Evolutionary conservation across 2,329 filamentous ascomycete species (phyloP).

Genomic region (Teratosphaeria viscida): DNA sequence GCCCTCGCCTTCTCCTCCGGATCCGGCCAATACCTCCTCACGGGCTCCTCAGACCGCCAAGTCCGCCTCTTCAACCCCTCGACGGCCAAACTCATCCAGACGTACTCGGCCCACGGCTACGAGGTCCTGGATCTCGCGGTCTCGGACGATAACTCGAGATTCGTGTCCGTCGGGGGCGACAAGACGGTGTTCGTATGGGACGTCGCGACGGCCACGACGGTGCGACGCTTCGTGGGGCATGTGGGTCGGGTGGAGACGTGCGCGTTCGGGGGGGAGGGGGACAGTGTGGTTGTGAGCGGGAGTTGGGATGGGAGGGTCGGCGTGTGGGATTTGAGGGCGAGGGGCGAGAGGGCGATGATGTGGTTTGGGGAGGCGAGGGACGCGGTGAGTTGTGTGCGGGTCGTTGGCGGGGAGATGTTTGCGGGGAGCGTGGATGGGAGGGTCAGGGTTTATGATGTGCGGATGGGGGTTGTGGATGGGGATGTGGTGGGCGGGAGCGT

Average conservation of each 20-base stretch:
- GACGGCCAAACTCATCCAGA: slow-evolving; percentile 57
- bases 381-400: slow-evolving; percentile 42
- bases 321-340: slow-evolving; percentile 59
- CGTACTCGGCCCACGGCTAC: slow-evolving; percentile 83
- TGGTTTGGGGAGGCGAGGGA: slow-evolving; percentile 63
- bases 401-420: slow-evolving; percentile 46
- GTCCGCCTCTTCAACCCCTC: slow-evolving; percentile 77
- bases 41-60: slow-evolving; percentile 73
- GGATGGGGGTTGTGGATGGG: slow-evolving; percentile 58
- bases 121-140: slow-evolving; percentile 76
- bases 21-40: slow-evolving; percentile 53
- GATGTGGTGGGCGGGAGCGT: slow-evolving; percentile 53
- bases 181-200: slow-evolving; percentile 91
- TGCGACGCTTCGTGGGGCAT: slow-evolving; percentile 59
- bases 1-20: slow-evolving; percentile 41
- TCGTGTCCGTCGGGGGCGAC: slow-evolving; percentile 82
- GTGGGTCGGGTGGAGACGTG: slow-evolving; percentile 67
- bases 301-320: slow-evolving; percentile 67
- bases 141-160: slow-evolving; percentile 64
- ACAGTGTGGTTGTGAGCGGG: slow-evolving; percentile 60
- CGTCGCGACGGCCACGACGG: slow-evolving; percentile 67
- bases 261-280: slow-evolving; percentile 64
- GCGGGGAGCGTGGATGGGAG: slow-evolving; percentile 76
- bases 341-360: slow-evolving; percentile 56
- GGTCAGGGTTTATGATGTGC: slow-evolving; percentile 70